Evolutionary conservation across 768 basidiomycete species (phyloP), one percentile per base, ranked within the genome.

Genomic region (Auriculariales sp.): DNA sequence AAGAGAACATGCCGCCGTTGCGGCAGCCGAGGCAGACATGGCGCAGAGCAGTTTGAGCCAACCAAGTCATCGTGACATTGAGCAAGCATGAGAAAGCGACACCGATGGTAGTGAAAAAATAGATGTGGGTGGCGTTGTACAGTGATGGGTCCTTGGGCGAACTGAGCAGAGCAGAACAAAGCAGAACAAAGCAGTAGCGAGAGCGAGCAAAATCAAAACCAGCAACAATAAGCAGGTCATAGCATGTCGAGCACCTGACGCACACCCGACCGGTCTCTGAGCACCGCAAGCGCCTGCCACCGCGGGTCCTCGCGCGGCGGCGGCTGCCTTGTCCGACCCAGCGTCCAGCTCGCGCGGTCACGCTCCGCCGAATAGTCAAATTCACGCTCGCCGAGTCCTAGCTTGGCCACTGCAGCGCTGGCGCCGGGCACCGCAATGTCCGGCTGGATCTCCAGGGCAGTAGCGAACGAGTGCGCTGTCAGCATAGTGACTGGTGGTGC

Each of bases 351-450:
- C 36, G 36, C 27, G 4, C 39, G 17, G 22, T 44, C 39, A 25
- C 39, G 39, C 22, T 44, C 39, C 22, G 22, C 39, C 39, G 39
- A 12, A 24, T 44, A 25, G 22, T 44, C 39, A 15, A 58, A 54
- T 27, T 76, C 73, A 28, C 72, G 72, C 25, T 74, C 75, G 12
- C 77, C 75, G 39, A 74, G 59, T 7, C 79, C 73, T 17, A 88
- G 68, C 14, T 77, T 77, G 74, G 79, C 77, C 12, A 84, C 86
- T 17, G 83, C 77, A 10, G 86, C 86, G 28, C 81, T 83, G 50
- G 74, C 75, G 58, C 85, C 83, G 10, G 86, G 86, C n/a, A 89
- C 68, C n/a, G n/a, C n/a, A 31, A 81, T 77, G 15, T 83, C 73
- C 17, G 86, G 86, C 5, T 82, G 75, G 17, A 89, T 59, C 0